A percentile compares a stretch with the other conserved stretches of the same genome.
Evolutionary conservation across 495 filamentous ascomycete genomes (phyloP).

Genomic region (Astrothelium subdiscretum): DNA sequence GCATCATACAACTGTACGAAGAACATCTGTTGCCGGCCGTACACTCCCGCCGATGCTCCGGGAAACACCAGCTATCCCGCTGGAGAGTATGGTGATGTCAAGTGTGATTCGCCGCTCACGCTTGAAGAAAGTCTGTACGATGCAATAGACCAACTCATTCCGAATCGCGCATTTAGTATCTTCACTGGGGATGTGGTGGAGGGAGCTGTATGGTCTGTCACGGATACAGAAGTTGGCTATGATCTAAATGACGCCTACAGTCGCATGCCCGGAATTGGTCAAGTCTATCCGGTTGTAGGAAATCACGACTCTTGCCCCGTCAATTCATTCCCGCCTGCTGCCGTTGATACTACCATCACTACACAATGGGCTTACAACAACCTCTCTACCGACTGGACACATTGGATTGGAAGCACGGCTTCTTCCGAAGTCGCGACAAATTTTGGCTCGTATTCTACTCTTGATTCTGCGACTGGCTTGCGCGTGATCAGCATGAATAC

Average conservation of each 20-base stretch:
- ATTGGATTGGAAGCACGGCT: conserved; percentile 33
- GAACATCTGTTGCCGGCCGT: conserved; percentile 44
- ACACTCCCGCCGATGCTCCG: conserved; percentile 32
- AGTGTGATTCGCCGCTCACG: conserved; percentile 39
- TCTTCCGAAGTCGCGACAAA: conserved; percentile 24
- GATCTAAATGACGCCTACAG: conserved; percentile 36
- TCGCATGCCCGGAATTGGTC: conserved; percentile 24
- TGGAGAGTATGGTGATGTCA: conserved; percentile 36
- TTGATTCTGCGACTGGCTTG: conserved; percentile 30
- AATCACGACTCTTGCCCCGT: conserved; percentile 46
- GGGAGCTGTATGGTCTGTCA: conserved; percentile 31
- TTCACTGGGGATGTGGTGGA: conserved; percentile 41
- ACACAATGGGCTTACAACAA: conserved; percentile 43
- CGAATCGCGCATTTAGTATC: conserved; percentile 31
- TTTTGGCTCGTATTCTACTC: conserved; percentile 38
- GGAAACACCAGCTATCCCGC: conserved; percentile 36
- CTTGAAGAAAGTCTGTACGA: conserved; percentile 43
- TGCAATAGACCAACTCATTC: conserved; percentile 33
- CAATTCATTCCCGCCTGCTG: conserved; percentile 37
- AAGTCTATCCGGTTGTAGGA: conserved; percentile 39
- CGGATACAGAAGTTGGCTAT: conserved; percentile 29
- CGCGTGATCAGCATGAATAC: conserved; percentile 48
- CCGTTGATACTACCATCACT: conserved; percentile 22
- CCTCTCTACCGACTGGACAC: conserved; percentile 35
- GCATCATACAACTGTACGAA: conserved; percentile 42